Percentiles rank a stretch among this genome's conserved stretches.
Evolutionary conservation across 2,329 filamentous ascomycete genomes (phyloP).

Genomic region (Diaporthe ilicicola): DNA sequence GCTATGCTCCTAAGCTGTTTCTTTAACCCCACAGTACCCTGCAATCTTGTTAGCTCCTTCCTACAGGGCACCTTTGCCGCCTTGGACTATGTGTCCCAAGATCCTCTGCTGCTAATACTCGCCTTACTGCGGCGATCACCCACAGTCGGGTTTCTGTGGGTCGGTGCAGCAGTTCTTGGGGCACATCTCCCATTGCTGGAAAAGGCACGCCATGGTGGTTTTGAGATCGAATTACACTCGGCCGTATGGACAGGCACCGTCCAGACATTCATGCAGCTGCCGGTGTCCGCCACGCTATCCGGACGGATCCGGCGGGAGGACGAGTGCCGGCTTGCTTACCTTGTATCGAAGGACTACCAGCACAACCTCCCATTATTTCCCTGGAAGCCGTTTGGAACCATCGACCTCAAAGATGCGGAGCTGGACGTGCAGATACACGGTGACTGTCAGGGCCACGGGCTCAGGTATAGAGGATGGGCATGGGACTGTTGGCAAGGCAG

Average conservation of each 20-base stretch:
- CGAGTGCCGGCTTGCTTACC: background rate
- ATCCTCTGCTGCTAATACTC: background rate
- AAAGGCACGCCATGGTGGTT: background rate
- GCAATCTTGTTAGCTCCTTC: background rate
- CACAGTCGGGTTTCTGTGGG: background rate
- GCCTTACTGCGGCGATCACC: background rate
- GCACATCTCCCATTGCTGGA: background rate
- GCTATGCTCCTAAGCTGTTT: background rate
- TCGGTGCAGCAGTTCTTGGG: background rate
- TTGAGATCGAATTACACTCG: background rate
- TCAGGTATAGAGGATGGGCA: background rate
- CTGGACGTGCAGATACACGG: background rate
- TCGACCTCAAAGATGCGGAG: background rate
- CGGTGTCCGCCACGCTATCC: background rate
- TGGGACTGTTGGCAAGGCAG: background rate
- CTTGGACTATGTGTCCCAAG: background rate
- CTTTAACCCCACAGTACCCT: background rate
- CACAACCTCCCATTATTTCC: background rate
- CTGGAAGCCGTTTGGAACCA: background rate
- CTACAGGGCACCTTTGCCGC: background rate
- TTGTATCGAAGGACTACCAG: background rate
- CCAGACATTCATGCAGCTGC: background rate
- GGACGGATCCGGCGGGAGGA: background rate
- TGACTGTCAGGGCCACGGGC: background rate
- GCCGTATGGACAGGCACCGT: background rate